These are phyloP conservation scores for Suillus cothurnatus DNA, from an alignment of 768 basidiomycete genomes.

Conservation along the genomic window DNA sequence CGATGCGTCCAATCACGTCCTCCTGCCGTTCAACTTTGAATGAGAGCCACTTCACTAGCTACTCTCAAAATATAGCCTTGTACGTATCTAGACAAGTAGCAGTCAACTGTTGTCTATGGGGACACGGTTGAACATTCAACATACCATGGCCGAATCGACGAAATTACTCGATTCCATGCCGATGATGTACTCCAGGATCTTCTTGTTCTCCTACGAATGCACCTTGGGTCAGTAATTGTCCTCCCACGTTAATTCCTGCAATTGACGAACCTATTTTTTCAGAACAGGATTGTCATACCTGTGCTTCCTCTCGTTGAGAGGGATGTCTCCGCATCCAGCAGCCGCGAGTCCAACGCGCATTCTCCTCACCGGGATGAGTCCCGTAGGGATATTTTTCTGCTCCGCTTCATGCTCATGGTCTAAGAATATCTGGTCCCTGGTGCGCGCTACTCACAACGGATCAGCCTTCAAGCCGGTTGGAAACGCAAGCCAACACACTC, in stretches of 20 bases:
- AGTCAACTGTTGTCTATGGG: not conserved
- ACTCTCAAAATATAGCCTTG: not conserved
- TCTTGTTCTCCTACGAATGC: not conserved
- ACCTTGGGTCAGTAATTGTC: not conserved
- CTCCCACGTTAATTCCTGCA: not conserved
- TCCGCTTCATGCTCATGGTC: not conserved
- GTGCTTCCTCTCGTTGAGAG: constrained; percentile 1
- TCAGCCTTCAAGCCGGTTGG: not conserved
- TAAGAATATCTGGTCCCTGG: not conserved
- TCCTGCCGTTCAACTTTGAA: not conserved
- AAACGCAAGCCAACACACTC: not conserved
- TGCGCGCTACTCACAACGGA: not conserved
- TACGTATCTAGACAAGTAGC: not conserved
- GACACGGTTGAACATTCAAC: not conserved
- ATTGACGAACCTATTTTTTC: not conserved
- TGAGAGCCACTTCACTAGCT: not conserved
- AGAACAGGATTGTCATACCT: not conserved
- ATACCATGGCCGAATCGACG: not conserved
- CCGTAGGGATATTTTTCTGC: not conserved
- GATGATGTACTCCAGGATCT: not conserved
- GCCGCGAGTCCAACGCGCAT: not conserved
- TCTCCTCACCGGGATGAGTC: not conserved
- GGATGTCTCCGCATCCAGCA: not conserved
- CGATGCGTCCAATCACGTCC: not conserved
- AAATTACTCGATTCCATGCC: not conserved